Evolutionary conservation across 2,329 filamentous ascomycete species (phyloP), one percentile per base, ranked within the genome.

Genomic region (Ophiostoma ulmi): DNA sequence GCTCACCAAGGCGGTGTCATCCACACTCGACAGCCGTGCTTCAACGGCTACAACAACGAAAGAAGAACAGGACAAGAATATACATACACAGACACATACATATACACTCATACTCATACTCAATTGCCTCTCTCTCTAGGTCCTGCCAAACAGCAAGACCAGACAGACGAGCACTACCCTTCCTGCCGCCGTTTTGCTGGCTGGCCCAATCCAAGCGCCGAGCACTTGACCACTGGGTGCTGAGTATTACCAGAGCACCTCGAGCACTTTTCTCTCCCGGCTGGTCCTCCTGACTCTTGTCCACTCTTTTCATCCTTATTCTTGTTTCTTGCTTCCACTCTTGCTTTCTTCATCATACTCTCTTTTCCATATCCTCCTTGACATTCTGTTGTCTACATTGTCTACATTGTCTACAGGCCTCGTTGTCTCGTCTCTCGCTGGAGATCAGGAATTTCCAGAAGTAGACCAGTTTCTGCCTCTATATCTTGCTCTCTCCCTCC

Each of bases 131-230:
- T 7, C 26, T 22, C 48, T 22, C 1, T n/a, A 22, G 11, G 20
- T 22, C 58, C 31, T 35, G 58, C 58, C 31, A 63, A 36, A 63
- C 31, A 67, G 31, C 31, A 31, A 31, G 31, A 35, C 58, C 20
- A 64, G 61, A 64, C 31, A 31, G 31, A 31, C 65, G 35, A 68
- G 66, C 55, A 31, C 67, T 38, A 6, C 67, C 64, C 48, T 66
- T 69, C 71, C 44, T 55, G 67, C 67, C 67, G 67, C 71, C 67
- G 17, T 41, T 66, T 70, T 55, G 55, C 70, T 72, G 65, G 71
- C 72, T 70, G 72, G 70, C 63, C 55, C 48, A 41, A 63, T 20
- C 61, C 65, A 67, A 67, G 38, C 65, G 65, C 65, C 39, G 39
- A 35, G 38, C 65, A 65, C 36, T 66, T 69, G 38, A 64, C 35